These are phyloP conservation scores for Oryza rufipogon DNA, from an alignment of 176 grass and related monocot genomes.

Conservation along the genomic window DNA sequence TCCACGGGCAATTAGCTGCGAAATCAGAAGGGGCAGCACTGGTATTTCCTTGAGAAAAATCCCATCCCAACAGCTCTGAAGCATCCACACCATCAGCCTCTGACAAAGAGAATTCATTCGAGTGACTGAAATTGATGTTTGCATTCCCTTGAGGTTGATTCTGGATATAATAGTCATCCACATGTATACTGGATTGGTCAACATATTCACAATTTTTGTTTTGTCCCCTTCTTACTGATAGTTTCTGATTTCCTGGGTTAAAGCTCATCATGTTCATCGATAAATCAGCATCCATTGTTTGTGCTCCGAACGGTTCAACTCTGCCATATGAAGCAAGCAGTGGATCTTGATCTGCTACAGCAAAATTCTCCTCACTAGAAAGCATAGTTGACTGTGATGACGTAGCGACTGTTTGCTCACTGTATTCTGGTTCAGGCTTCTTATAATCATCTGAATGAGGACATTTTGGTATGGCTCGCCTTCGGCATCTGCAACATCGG, in stretches of 20 bases:
- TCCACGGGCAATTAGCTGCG: constrained; percentile 39
- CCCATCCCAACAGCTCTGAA: constrained; percentile 60
- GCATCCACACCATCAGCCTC: constrained; percentile 47
- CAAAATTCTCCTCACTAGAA: constrained; percentile 42
- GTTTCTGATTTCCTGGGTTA: constrained; percentile 57
- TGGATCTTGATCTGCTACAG: constrained; percentile 51
- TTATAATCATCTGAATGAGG: constrained; percentile 63
- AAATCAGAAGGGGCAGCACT: constrained; percentile 36
- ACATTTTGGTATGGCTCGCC: constrained; percentile 76
- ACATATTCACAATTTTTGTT: constrained; percentile 51
- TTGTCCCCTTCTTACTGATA: constrained; percentile 84
- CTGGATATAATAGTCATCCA: constrained; percentile 37
- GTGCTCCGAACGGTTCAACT: constrained; percentile 49
- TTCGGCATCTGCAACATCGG: constrained; percentile 88
- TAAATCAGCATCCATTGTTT: constrained; percentile 46
- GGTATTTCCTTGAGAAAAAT: constrained; percentile 56
- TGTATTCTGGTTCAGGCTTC: constrained; percentile 69
- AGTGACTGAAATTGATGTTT: constrained; percentile 40
- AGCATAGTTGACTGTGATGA: constrained; percentile 48
- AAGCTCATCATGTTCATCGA: constrained; percentile 40
- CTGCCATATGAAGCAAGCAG: constrained; percentile 60
- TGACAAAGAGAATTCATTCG: constrained; percentile 47
- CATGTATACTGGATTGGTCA: constrained; percentile 31
- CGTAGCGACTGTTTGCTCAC: constrained; percentile 59
- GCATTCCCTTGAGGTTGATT: constrained; percentile 44